Evolutionary conservation across 108 stramenopile genomes (phyloP).

Genomic region (Asterionellopsis glacialis): DNA sequence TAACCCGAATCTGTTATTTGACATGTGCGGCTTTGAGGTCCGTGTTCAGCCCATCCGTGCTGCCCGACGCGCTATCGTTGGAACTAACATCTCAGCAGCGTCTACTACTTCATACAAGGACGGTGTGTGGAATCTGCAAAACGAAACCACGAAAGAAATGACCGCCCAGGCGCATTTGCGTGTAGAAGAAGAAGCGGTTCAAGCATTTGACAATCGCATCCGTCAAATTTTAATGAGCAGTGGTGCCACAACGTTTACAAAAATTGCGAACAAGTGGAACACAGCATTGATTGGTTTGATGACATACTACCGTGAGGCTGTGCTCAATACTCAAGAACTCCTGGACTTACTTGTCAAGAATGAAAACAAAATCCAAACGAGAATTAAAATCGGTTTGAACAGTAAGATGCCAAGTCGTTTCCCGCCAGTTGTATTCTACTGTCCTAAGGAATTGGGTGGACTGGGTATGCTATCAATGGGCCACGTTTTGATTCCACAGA

Average conservation of each 20-base stretch:
- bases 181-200: slow-evolving; percentile 91
- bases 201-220: slow-evolving; percentile 96
- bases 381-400: slow-evolving; percentile 99
- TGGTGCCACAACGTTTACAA: slow-evolving; percentile 98
- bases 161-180: slow-evolving; percentile 95
- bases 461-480: slow-evolving; percentile 99
- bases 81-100: slow-evolving; percentile 18
- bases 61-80: slow-evolving; percentile 53
- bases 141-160: slow-evolving; percentile 98
- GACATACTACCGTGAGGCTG: slow-evolving; percentile 99
- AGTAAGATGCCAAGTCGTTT: slow-evolving; percentile 97
- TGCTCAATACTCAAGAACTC: slow-evolving; percentile 97
- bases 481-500: slow-evolving; percentile 98
- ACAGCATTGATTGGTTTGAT: slow-evolving; percentile 95
- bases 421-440: slow-evolving; percentile 90
- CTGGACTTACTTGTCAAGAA: slow-evolving; percentile 97
- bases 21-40: slow-evolving; percentile 98
- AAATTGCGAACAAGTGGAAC: slow-evolving; percentile 99
- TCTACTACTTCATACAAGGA: slow-evolving; percentile 80
- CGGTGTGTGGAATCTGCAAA: slow-evolving; percentile 99
- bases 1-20: slow-evolving; percentile 98
- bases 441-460: slow-evolving; percentile 98
- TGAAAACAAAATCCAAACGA: slow-evolving; percentile 99
- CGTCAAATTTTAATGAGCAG: slow-evolving; percentile 98
- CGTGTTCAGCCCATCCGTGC: slow-evolving; percentile 92